A percentile compares a stretch with the other conserved stretches of the same genome.
These are phyloP conservation scores for Panus rudis DNA, from an alignment of 768 basidiomycete species.

Conservation along the genomic window DNA sequence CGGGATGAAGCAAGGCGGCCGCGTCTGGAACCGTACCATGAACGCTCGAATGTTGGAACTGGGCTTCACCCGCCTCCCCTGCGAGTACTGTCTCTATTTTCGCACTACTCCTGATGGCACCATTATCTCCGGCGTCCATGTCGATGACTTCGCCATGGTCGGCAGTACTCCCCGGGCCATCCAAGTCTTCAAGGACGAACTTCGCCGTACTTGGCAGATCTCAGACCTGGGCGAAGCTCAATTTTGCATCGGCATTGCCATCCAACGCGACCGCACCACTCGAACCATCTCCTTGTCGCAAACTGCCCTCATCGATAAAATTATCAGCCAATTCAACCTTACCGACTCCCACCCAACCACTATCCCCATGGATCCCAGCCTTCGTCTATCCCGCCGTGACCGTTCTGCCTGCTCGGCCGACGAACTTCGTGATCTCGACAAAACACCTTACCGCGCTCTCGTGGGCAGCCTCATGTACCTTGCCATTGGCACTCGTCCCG, in stretches of 20 bases:
- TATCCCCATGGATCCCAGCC: constrained; percentile 29
- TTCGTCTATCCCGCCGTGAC: too few species aligned
- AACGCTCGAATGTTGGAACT: not conserved
- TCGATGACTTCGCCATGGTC: too few species aligned
- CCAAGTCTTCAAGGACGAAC: too few species aligned
- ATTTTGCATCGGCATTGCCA: too few species aligned
- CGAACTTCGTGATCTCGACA: too few species aligned
- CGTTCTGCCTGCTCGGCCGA: too few species aligned
- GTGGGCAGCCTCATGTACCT: constrained; percentile 24
- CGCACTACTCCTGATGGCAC: not conserved
- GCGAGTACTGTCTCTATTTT: constrained; percentile 9
- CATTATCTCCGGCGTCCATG: not conserved
- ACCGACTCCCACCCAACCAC: constrained; percentile 18
- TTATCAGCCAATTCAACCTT: constrained; percentile 25
- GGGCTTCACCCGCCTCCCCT: not conserved
- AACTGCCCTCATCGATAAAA: constrained; percentile 24
- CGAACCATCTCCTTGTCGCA: constrained; percentile 21
- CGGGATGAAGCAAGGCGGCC: constrained; percentile 9
- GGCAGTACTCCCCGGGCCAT: too few species aligned
- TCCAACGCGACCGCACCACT: too few species aligned
- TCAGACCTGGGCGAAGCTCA: too few species aligned
- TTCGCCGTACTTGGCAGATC: too few species aligned
- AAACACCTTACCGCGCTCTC: constrained; percentile 23
- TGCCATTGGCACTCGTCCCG: constrained; percentile 11
- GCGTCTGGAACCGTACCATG: constrained; percentile 5